Base-by-base conservation (phyloP, 2,329 filamentous ascomycete species). In the Fusarium bactridioides region DNA sequence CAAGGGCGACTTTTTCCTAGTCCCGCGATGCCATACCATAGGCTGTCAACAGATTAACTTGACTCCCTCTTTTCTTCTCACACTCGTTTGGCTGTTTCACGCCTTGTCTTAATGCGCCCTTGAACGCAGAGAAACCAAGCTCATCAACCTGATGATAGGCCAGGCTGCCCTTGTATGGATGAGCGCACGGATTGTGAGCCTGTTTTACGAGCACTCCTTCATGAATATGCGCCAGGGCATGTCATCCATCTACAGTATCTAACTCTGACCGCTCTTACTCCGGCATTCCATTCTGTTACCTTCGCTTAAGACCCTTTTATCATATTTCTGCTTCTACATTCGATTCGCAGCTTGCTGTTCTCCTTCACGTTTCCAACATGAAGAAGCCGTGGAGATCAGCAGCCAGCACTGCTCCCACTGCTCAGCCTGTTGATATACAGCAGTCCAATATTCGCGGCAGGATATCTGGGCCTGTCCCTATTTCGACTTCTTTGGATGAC, bases 391-490 rank as follows among this genome's bases (percentile, higher is more conserved):
- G 87, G 81, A 87, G 85, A 77, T 79, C 83, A 57, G 74, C 81
- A 38, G 78, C 85, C 59, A 81, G 76, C 74, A 76, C 81, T 72
- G 81, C 68, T 35, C 64, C 69, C 23, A 65, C 60, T 67, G 61
- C 64, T 64, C 75, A 70, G 61, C 71, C 77, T 51, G 67, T 72
- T 43, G 69, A 71, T 51, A 67, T 82, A 70, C 81, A 82, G 71
- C 82, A 83, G 72, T 85, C 86, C 38, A 86, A 48, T 29, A 63
- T 91, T 68, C 86, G 89, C 43, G 89, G 88, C 68, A 87, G 86
- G 72, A 91, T 91, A 69, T 91, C 89, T 35, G 85, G 84, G 11
- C 90, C 90, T 19, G 91, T 91, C 53, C 88, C 88, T 4, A 86
- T 91, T 27, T 78, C 82, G 23, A 81, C 79, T 62, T 77, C 82